Conservation (phyloP, 148 eudicot species). For the Diospyros kaki region DNA sequence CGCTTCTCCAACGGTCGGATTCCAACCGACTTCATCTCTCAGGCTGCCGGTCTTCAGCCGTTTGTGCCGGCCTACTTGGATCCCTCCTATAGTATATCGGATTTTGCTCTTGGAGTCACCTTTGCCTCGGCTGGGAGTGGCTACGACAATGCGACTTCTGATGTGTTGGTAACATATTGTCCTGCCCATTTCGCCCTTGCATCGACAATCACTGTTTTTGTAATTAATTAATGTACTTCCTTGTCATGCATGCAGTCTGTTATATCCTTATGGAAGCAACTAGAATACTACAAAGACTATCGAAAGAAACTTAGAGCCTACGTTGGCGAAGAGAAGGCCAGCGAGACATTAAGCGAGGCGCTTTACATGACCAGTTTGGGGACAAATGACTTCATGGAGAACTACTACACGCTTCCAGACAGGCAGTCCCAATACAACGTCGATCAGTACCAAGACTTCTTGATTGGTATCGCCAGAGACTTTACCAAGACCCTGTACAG, state of each 20-base stretch:
- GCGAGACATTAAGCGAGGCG: constrained; percentile 19
- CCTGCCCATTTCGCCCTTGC: too few species aligned
- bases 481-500: constrained; percentile 11
- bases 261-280: constrained; percentile 32
- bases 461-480: constrained; percentile 13
- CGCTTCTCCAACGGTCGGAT: constrained; percentile 42
- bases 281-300: constrained; percentile 39
- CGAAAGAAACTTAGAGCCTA: constrained; percentile 28
- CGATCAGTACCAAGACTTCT: constrained; percentile 23
- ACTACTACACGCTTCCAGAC: constrained; percentile 28
- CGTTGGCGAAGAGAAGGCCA: constrained; percentile 30
- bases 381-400: constrained; percentile 45
- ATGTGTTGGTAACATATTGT: constrained; percentile 26
- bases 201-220: too few species aligned
- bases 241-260: constrained; percentile 23
- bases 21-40: constrained; percentile 40
- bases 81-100: constrained; percentile 31
- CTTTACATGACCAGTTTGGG: constrained; percentile 36
- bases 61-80: constrained; percentile 44
- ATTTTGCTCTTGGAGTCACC: constrained; percentile 38
- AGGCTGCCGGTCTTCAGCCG: constrained; percentile 34
- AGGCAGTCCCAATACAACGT: constrained; percentile 14
- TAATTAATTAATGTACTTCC: too few species aligned
- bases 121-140: constrained; percentile 50
- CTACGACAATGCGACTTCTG: constrained; percentile 39